Percentiles rank a stretch among this genome's conserved stretches.
Conservation (phyloP, 148 eudicot species). For the Cornus suecica region DNA sequence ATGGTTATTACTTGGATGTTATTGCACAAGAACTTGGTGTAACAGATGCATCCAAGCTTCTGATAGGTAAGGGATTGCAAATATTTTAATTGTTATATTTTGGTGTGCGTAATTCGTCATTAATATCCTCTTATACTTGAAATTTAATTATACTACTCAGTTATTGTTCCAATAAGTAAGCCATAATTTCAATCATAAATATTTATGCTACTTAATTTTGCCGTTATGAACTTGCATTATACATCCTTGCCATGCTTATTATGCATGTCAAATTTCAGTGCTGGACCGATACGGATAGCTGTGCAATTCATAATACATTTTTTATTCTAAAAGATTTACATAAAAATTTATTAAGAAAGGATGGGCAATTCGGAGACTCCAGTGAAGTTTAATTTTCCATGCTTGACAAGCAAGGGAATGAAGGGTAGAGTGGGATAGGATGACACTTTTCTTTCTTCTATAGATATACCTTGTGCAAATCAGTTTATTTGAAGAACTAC, state of each 20-base stretch:
- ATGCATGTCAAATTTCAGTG: neutral
- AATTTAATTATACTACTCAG: neutral
- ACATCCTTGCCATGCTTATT: neutral
- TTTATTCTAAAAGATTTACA: neutral
- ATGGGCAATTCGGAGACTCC: neutral
- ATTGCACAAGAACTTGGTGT: slow-evolving; percentile 69
- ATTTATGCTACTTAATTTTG: neutral
- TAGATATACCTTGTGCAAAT: neutral
- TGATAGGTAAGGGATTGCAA: slow-evolving; percentile 53
- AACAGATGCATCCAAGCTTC: slow-evolving; percentile 62
- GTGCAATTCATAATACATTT: neutral
- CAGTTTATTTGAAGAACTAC: neutral
- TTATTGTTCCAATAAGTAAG: neutral
- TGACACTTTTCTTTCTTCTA: neutral
- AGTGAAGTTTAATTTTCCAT: neutral
- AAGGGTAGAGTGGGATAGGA: neutral
- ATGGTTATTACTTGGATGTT: slow-evolving; percentile 72
- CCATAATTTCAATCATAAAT: neutral
- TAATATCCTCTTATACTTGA: neutral
- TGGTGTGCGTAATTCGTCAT: neutral
- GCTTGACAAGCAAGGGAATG: neutral
- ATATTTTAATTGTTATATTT: neutral
- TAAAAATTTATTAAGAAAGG: neutral
- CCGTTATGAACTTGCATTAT: neutral
- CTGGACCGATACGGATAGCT: neutral